Base-by-base conservation (phyloP, 257 asterid species). In the Fraxinus excelsior region DNA sequence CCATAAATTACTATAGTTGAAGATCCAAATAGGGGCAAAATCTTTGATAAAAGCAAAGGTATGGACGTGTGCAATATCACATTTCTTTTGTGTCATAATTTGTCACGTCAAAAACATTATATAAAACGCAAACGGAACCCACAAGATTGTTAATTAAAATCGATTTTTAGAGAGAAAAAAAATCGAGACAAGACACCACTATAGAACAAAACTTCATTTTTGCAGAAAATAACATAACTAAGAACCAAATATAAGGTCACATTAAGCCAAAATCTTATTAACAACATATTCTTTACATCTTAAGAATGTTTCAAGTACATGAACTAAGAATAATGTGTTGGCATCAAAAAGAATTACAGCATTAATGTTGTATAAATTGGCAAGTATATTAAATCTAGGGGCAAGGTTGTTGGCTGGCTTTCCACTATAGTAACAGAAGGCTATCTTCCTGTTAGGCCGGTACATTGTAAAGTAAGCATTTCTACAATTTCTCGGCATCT, bases 271-370 rank as follows among this genome's bases (percentile, higher is more conserved):
- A 12, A n/a, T 42, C 35, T 70, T 29, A 60, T 80, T 74, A 82
- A 69, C 13, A 75, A 70, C 53, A 78, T 80, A 51, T n/a, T 66
- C 67, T 40, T 34, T 75, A 73, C 74, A 81, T 72, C 67, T 23
- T 53, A 66, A 53, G 73, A 23, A 65, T 29, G 14, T 70, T 76
- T 78, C 64, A 73, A 56, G 13, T 58, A 58, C 29, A 38, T 16
- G 34, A 23, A 75, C 76, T 21, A 76, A 21, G 28, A 80, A 78
- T 77, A 82, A 78, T 80, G 72, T 60, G 75, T 72, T 73, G 66
- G 73, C 71, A 58, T 73, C 42, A 37, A 82, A 73, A 79, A 77
- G 81, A 85, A 80, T 83, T 21, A 71, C 28, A 80, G 49, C 21
- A 44, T 37, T 67, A 72, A 71, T 44, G 64, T 76, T n/a, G 29